Conservation (phyloP, 148 eudicot genomes). For the Silene conica region DNA sequence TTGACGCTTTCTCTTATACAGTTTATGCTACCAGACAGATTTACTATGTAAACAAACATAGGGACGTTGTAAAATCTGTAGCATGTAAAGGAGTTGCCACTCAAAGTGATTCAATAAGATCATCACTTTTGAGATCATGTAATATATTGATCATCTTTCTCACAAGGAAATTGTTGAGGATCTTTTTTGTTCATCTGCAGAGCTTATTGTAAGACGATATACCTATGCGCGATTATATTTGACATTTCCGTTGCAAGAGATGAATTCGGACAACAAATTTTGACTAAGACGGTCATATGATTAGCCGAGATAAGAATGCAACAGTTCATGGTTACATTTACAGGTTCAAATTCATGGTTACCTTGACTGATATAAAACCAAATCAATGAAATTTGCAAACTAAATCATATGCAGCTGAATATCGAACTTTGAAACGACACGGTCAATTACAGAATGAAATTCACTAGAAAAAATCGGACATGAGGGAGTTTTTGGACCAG, state of each 20-base stretch:
- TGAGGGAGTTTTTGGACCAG: constrained; percentile 5
- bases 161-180: not conserved
- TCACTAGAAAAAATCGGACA: not conserved
- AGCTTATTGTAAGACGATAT: not conserved
- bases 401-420: not conserved
- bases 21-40: not conserved
- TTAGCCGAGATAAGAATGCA: not conserved
- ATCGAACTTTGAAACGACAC: no score
- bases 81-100: constrained; percentile 8
- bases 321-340: no score
- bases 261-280: not conserved
- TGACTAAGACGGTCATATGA: not conserved
- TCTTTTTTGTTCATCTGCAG: not conserved
- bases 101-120: not conserved
- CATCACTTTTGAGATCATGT: constrained; percentile 4
- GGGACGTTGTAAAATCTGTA: not conserved
- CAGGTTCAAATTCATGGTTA: no score
- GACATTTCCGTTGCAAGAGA: no score
- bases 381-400: no score
- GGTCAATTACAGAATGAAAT: no score
- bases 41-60: constrained; percentile 5
- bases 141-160: not conserved
- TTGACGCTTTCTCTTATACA: constrained; percentile 1
- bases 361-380: no score
- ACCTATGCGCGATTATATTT: no score